Evolutionary conservation across 345 rosid genomes (phyloP), one percentile per base, ranked within the genome.

Genomic region (Salix purpurea): DNA sequence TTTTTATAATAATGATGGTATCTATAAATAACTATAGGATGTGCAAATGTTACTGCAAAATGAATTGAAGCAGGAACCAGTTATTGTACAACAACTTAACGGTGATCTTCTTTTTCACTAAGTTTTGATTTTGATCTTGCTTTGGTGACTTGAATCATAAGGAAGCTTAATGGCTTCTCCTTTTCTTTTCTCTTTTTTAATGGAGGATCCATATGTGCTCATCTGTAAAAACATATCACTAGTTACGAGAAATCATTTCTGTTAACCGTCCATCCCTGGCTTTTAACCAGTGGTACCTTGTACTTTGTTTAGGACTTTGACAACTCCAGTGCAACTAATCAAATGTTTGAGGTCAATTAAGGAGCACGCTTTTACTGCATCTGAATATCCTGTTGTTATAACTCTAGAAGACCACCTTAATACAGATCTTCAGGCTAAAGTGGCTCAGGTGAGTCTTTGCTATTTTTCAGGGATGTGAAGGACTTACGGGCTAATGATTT

Each of bases 321-420:
- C 99, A 69, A 37, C 93, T 74, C 98, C 97, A 26, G 97, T 95
- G 83, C 85, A 85, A 76, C 92, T 75, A 5, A 82, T 85, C 66
- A 91, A 80, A 78, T 93, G 99, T 84, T 76, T 96, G 72, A 84
- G 39, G 75, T 90, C 97, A 60, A 96, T 96, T 69, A 89, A 81
- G 88, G 89, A 87, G 26, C 50, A 93, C 80, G 98, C 99, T 5
- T 95, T 95, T 78, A 71, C 71, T 78, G 91, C 86, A 56, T 96
- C 94, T 72, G 96, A 94, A 2, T 93, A 89, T 78, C 97, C 98
- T 5, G 94, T 96, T 72, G 86, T 93, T 78, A 91, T 96, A 71
- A 96, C 99, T 79, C 89, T 93, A 26, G 99, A 96, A 89, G 99
- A 96, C 86, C 99, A 96, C 77, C 96, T 96, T 50, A 91, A 94